phyloP scores from a whole-genome alignment of 2,329 filamentous ascomycete species.

The Fusarium sp. region DNA sequence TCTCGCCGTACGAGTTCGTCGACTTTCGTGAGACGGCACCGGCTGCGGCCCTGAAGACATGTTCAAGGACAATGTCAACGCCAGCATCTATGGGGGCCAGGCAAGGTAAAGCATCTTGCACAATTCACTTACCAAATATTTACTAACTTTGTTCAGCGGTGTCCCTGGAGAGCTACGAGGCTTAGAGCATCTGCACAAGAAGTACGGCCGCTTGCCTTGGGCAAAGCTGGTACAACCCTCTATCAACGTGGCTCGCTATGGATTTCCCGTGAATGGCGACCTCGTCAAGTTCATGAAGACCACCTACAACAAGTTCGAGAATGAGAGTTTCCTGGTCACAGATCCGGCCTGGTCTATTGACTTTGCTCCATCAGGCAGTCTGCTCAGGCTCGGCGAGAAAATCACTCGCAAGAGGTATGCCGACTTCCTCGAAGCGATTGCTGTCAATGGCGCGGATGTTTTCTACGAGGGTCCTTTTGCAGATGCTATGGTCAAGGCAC shows the following conservation, averaged over 20 bases:
- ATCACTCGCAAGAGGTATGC: slow-evolving; percentile 82
- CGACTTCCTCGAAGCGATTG: slow-evolving; percentile 78
- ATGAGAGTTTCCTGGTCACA: slow-evolving; percentile 69
- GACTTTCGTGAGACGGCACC: slow-evolving; percentile 90
- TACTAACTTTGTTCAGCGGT: slow-evolving; percentile 55
- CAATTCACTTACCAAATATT: fast-evolving
- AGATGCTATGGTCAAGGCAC: slow-evolving; percentile 74
- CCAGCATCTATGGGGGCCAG: slow-evolving; percentile 76
- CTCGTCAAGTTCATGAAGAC: slow-evolving; percentile 76
- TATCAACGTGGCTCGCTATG: slow-evolving; percentile 77
- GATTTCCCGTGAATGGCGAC: slow-evolving; percentile 79
- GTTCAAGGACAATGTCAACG: slow-evolving; percentile 76
- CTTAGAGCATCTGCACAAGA: slow-evolving; percentile 77
- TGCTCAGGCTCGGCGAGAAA: slow-evolving; percentile 75
- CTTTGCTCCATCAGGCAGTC: slow-evolving; percentile 81
- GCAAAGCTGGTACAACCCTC: slow-evolving; percentile 76
- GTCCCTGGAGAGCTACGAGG: slow-evolving; percentile 80
- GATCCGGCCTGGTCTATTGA: slow-evolving; percentile 85
- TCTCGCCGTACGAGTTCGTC: slow-evolving; percentile 75
- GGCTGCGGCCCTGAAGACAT: slow-evolving; percentile 81
- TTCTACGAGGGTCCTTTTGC: slow-evolving; percentile 80
- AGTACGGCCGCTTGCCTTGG: slow-evolving; percentile 75
- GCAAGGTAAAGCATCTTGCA: slow-evolving; percentile 69
- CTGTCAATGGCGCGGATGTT: slow-evolving; percentile 71
- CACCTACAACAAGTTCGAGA: slow-evolving; percentile 57